phyloP scores from a whole-genome alignment of 2,329 filamentous ascomycete species.

The Dissoconium aciculare region DNA sequence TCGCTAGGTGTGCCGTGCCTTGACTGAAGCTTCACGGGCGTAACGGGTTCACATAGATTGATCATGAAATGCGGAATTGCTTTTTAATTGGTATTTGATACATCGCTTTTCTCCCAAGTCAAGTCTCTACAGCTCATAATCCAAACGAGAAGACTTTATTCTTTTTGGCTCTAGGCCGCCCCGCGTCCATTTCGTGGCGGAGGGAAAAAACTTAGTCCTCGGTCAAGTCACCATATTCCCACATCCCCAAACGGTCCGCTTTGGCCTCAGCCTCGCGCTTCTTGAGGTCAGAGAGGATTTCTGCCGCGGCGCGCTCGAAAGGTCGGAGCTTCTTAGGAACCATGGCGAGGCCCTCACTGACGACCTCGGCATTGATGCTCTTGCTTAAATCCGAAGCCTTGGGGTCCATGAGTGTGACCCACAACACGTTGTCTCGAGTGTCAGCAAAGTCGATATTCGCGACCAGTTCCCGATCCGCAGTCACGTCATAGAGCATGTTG shows the following conservation, averaged over 20 bases:
- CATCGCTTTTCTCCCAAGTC: too few relatives aligned
- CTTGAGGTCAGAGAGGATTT: slow-evolving; percentile 56
- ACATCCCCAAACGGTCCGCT: slow-evolving; percentile 69
- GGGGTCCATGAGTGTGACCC: slow-evolving; percentile 78
- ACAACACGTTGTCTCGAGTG: slow-evolving; percentile 57
- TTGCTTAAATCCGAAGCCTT: slow-evolving; percentile 48
- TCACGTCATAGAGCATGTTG: slow-evolving; percentile 57
- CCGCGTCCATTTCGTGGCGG: too few relatives aligned
- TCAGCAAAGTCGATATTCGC: slow-evolving; percentile 81
- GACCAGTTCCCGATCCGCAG: slow-evolving; percentile 58
- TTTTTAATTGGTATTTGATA: too few relatives aligned
- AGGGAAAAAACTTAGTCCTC: too few relatives aligned
- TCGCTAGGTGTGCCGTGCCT: too few relatives aligned
- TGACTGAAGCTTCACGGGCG: too few relatives aligned
- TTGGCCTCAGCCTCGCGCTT: slow-evolving; percentile 67
- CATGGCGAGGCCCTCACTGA: slow-evolving; percentile 74
- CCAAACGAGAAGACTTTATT: too few relatives aligned
- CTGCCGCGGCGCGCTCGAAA: slow-evolving; percentile 68
- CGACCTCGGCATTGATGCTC: slow-evolving; percentile 79
- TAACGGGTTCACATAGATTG: too few relatives aligned
- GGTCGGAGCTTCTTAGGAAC: slow-evolving; percentile 80
- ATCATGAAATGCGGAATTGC: too few relatives aligned
- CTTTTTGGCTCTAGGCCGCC: too few relatives aligned
- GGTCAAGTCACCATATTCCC: slow-evolving; percentile 95
- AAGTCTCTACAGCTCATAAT: too few relatives aligned